A percentile compares a stretch with the other conserved stretches of the same genome.
Conservation (phyloP, 2,329 filamentous ascomycete species). For the Cordyceps cicadae region DNA sequence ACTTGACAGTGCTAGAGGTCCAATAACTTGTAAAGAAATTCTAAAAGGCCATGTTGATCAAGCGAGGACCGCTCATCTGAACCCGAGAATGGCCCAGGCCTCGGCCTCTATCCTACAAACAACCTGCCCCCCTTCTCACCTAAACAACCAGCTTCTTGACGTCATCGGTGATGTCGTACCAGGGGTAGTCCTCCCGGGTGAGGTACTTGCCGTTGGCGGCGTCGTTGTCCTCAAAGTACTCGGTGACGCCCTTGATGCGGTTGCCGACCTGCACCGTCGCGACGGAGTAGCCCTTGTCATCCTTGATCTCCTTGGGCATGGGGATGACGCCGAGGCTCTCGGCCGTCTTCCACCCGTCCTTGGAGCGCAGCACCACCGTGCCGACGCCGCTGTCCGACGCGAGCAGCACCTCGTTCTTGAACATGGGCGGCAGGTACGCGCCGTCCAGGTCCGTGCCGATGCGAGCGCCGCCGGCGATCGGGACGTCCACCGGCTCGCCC, state of each 20-base stretch:
- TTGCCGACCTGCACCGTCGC: constrained; percentile 14
- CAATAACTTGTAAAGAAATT: background rate
- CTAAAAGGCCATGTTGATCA: background rate
- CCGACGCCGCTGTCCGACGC: constrained; percentile 24
- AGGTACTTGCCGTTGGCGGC: background rate
- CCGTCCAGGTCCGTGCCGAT: constrained; percentile 18
- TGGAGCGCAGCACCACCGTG: constrained; percentile 27
- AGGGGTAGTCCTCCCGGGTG: background rate
- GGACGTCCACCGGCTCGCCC: background rate
- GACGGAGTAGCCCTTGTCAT: constrained; percentile 10
- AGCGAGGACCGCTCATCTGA: background rate
- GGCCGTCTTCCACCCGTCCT: constrained; percentile 28
- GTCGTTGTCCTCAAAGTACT: background rate
- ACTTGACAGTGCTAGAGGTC: background rate
- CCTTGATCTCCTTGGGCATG: constrained; percentile 13
- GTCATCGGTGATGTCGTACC: background rate
- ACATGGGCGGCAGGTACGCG: constrained; percentile 26
- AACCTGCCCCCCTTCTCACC: too few relatives aligned
- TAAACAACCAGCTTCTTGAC: background rate
- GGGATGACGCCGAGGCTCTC: constrained; percentile 27
- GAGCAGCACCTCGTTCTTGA: constrained; percentile 26
- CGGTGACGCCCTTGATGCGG: background rate
- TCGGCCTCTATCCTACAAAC: background rate
- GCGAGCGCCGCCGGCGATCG: background rate
- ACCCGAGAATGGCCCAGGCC: too few relatives aligned